phyloP scores from a whole-genome alignment of 352 stramenopile genomes.

The Peronospora farinosa region DNA sequence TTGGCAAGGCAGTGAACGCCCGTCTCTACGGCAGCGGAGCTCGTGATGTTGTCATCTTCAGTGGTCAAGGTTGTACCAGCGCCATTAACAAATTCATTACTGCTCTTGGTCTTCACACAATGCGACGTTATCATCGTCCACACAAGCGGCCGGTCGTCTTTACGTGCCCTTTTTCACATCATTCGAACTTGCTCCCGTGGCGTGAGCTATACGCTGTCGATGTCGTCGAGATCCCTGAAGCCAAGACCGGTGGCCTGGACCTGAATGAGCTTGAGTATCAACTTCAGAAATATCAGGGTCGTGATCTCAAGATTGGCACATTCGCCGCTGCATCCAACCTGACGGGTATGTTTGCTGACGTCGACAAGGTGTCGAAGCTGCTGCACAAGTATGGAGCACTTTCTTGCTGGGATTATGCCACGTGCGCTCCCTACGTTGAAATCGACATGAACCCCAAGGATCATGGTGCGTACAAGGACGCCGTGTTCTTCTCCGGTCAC shows the following conservation, averaged over 20 bases:
- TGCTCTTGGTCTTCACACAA: constrained; percentile 51
- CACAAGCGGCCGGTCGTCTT: constrained; percentile 79
- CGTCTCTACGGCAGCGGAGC: constrained; percentile 75
- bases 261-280: constrained; percentile 44
- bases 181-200: constrained; percentile 97
- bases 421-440: constrained; percentile 87
- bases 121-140: constrained; percentile 26
- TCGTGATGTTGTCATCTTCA: constrained; percentile 94
- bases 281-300: constrained; percentile 41
- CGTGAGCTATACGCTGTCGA: constrained; percentile 82
- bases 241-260: constrained; percentile 48
- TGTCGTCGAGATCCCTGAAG: constrained; percentile 69
- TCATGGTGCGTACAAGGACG: constrained; percentile 82
- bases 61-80: constrained; percentile 77
- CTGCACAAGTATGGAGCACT: constrained; percentile 90
- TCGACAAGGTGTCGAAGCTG: constrained; percentile 81
- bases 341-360: constrained; percentile 88
- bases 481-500: constrained; percentile 93
- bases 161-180: constrained; percentile 94
- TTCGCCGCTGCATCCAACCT: constrained; percentile 94
- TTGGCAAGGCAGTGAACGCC: constrained; percentile 86
- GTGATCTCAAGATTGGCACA: constrained; percentile 73
- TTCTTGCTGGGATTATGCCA: constrained; percentile 95
- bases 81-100: constrained; percentile 83
- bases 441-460: constrained; percentile 94